Conservation (phyloP, 805 yeast genomes). For the Cyberlindnera galapagoensis region DNA sequence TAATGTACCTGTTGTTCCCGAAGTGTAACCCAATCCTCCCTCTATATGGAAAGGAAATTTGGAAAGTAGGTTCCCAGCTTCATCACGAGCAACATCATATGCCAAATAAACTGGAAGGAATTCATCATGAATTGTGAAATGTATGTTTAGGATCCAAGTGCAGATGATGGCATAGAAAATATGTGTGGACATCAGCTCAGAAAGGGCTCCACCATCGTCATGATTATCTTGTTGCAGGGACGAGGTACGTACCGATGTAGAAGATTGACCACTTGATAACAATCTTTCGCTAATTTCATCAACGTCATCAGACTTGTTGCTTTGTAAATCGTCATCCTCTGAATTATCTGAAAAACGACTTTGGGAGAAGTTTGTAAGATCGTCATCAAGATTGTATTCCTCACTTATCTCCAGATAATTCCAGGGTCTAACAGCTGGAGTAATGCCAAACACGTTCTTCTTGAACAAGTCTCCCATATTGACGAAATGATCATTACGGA, state of each 20-base stretch:
- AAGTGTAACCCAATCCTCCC: constrained; percentile 47
- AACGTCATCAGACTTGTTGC: constrained; percentile 1
- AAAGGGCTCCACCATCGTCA: neutral
- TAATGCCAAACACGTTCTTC: neutral
- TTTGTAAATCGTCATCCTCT: neutral
- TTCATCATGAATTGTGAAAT: constrained; percentile 8
- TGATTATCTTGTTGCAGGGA: constrained; percentile 3
- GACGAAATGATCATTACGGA: constrained; percentile 8
- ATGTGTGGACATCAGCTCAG: constrained; percentile 4
- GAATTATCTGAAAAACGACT: neutral
- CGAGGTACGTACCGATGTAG: neutral
- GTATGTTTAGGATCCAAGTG: constrained; percentile 5
- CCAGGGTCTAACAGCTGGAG: constrained; percentile 8
- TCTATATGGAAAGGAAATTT: constrained; percentile 40
- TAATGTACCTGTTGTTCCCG: constrained; percentile 42
- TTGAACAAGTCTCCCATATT: constrained; percentile 7
- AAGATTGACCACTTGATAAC: neutral
- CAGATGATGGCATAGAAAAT: constrained; percentile 4
- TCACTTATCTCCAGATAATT: constrained; percentile 2
- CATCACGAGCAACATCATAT: constrained; percentile 3
- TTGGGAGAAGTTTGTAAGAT: neutral
- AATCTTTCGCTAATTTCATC: neutral
- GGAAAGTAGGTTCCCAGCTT: constrained; percentile 22
- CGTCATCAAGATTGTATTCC: constrained; percentile 2
- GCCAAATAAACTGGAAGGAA: constrained; percentile 9